Evolutionary conservation across 345 rosid species (phyloP).

Genomic region (Linum trigynum): DNA sequence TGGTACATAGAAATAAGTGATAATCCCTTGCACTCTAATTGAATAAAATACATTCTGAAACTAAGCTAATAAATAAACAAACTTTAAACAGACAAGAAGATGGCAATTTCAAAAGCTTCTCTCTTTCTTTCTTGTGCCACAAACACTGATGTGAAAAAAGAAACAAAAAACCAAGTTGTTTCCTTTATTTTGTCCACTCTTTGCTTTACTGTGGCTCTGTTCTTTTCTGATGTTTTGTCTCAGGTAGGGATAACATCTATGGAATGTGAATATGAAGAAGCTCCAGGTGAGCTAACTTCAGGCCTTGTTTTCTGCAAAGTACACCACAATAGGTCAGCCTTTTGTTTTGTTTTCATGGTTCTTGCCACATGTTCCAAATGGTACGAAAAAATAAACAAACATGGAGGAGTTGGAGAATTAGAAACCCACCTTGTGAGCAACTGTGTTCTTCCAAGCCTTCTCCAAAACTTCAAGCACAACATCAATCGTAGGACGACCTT

Average conservation of each 20-base stretch:
- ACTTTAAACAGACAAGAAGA: too few species aligned
- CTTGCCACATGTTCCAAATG: not conserved
- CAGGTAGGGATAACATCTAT: slow-evolving; percentile 20
- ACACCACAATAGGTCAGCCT: not conserved
- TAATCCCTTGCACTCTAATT: too few species aligned
- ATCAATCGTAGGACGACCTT: slow-evolving; percentile 43
- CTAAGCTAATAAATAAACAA: too few species aligned
- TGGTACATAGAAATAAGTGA: too few species aligned
- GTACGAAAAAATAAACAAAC: not conserved
- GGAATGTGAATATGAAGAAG: slow-evolving; percentile 19
- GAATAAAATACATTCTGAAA: too few species aligned
- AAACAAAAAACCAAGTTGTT: too few species aligned
- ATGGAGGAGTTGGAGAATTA: not conserved
- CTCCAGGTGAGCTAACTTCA: slow-evolving; percentile 15
- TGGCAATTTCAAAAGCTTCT: too few species aligned
- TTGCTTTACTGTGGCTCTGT: not conserved
- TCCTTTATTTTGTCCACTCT: too few species aligned
- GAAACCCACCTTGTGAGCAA: slow-evolving; percentile 18
- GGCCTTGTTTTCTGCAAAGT: slow-evolving; percentile 14
- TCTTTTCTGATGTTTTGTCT: not conserved
- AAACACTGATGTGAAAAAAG: too few species aligned
- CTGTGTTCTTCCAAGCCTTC: slow-evolving; percentile 38
- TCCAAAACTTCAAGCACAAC: slow-evolving; percentile 40
- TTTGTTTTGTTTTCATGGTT: not conserved
- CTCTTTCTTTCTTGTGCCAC: too few species aligned